Evolutionary conservation across 2,329 filamentous ascomycete species (phyloP).

Genomic region (Fusarium sp.): DNA sequence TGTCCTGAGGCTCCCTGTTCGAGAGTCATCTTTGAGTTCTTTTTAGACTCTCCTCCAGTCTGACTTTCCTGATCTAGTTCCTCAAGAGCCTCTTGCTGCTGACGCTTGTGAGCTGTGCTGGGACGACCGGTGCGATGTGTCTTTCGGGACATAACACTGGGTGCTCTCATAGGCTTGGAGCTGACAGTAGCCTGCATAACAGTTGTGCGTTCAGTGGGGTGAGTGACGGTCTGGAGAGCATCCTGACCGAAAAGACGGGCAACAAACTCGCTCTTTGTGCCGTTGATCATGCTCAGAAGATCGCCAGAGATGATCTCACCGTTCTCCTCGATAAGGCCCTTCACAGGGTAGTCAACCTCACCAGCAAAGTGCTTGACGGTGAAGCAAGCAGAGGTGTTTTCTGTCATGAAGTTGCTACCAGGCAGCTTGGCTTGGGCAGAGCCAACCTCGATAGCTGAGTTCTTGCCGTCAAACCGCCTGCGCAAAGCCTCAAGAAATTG

Average conservation of each 20-base stretch:
- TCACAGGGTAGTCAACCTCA: conserved; percentile 92
- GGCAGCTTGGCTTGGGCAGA: conserved; percentile 81
- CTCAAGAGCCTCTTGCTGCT: conserved; percentile 59
- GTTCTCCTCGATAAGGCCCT: conserved; percentile 92
- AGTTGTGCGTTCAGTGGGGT: conserved; percentile 88
- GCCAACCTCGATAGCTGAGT: conserved; percentile 86
- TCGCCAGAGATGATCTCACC: conserved; percentile 96
- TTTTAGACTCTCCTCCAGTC: conserved; percentile 58
- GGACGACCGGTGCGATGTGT: conserved; percentile 58
- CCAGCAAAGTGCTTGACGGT: conserved; percentile 96
- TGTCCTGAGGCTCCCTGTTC: conserved; percentile 93
- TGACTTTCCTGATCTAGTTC: conserved; percentile 65
- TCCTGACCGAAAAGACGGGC: conserved; percentile 95
- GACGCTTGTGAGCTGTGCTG: conserved; percentile 54
- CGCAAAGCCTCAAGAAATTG: conserved; percentile 91
- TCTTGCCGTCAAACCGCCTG: conserved; percentile 95
- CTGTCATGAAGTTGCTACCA: conserved; percentile 89
- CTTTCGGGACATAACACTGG: conserved; percentile 90
- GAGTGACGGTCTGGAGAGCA: conserved; percentile 90
- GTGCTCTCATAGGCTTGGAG: conserved; percentile 92
- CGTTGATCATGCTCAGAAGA: conserved; percentile 91
- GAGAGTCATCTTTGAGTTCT: conserved; percentile 58
- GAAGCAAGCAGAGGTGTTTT: conserved; percentile 84
- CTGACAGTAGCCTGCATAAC: conserved; percentile 97
- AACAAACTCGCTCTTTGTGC: conserved; percentile 89